Evolutionary conservation across 352 stramenopile species (phyloP).

Genomic region (Globisporangium heterothallicum): DNA sequence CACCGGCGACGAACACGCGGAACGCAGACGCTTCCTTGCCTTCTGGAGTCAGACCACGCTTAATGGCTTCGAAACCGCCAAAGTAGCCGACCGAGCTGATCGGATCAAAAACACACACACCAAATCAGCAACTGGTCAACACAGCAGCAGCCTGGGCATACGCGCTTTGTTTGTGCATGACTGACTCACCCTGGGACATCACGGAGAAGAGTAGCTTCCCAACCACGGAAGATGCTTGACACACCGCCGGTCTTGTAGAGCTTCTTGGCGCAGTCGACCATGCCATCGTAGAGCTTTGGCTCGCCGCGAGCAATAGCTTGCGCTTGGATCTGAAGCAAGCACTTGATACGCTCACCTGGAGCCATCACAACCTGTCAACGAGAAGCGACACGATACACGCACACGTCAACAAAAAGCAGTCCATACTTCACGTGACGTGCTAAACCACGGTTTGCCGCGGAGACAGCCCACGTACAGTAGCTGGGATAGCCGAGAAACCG

Average conservation of each 20-base stretch:
- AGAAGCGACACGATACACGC: not conserved
- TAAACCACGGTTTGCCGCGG: no score
- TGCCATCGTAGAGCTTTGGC: constrained; percentile 90
- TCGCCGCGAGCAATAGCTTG: constrained; percentile 73
- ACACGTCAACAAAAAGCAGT: constrained; percentile 4
- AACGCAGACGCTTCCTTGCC: constrained; percentile 76
- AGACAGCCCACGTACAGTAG: constrained; percentile 28
- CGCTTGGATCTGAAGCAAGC: constrained; percentile 91
- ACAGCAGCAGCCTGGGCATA: no score
- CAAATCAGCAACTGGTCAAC: not conserved
- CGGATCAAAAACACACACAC: not conserved
- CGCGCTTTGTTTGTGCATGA: not conserved
- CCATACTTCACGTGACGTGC: not conserved
- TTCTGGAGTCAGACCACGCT: constrained; percentile 78
- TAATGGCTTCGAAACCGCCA: constrained; percentile 91
- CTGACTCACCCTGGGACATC: constrained; percentile 89
- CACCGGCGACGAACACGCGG: constrained; percentile 91
- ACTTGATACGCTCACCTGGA: constrained; percentile 96
- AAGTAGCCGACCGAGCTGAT: constrained; percentile 94
- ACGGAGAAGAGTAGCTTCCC: constrained; percentile 91
- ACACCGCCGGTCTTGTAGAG: constrained; percentile 91
- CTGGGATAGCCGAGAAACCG: constrained; percentile 86
- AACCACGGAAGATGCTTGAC: constrained; percentile 92
- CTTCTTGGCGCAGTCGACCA: constrained; percentile 93
- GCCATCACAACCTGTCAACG: constrained; percentile 86